Base-by-base conservation (phyloP, 2,329 filamentous ascomycete genomes). In the Alternaria panax region DNA sequence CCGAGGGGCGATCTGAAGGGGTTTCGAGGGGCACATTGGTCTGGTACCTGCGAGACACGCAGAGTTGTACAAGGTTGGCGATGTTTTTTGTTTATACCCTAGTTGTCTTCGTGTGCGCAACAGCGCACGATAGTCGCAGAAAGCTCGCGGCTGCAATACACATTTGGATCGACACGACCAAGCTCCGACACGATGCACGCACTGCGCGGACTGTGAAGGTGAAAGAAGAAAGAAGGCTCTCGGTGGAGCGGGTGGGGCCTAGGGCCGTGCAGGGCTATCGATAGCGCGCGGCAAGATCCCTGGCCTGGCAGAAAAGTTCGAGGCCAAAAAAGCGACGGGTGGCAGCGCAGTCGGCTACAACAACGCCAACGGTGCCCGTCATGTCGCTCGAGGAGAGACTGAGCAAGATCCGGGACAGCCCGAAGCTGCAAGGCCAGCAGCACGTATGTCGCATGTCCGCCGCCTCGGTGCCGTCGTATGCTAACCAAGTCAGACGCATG, bases 391-490 rank as follows among this genome's bases (percentile, higher is more conserved):
- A 91, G 78, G 94, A 97, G 84, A 96, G 93, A 84, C 88, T 99
- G 78, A 92, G 94, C 83, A 97, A 96, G 87, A 97, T 98, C 80
- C 92, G 95, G 81, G 95, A 81, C 68, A 80, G 92, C 76, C 95
- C 95, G 57, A 97, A 96, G 80, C 88, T 97, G 73, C 92, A 98
- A 80, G 97, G 92, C 78, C 93, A 97, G 82, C 89, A 96, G 79
- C 92, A 93, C 86, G 93, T 95, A 82, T 69, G 83, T 41, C 22
- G 4, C 28, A 14, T 18, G 78, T 18, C 36, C 16, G 12, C 24
- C 51, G 41, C 42, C 3, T 18, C 12, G 38, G 51, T 18, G 51
- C 20, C 22, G 7, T 25, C 25, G 14, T 27, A 52, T 63, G 46
- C 65, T 72, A 55, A 73, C 60, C n/a, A 25, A 47, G 34, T 8